Evolutionary conservation across 805 yeast genomes (phyloP).

Genomic region (Suhomyces pyralidae): DNA sequence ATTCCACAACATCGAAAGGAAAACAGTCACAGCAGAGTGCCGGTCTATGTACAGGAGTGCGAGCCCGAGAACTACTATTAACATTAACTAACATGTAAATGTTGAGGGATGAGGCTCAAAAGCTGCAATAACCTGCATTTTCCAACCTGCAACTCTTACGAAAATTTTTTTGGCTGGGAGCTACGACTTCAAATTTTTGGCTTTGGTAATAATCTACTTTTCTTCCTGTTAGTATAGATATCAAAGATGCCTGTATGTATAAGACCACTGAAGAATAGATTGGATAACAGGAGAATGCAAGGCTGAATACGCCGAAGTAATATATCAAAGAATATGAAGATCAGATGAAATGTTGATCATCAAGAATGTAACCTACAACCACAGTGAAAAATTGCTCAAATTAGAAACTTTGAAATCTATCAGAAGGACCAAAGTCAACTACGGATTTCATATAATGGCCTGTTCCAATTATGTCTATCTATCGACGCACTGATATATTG

Average conservation of each 20-base stretch:
- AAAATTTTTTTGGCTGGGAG: slow-evolving; percentile 7
- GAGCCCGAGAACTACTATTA: not conserved
- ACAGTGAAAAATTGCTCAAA: not conserved
- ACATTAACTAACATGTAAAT: not conserved
- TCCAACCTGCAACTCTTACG: slow-evolving; percentile 4
- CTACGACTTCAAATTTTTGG: not conserved
- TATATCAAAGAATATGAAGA: not conserved
- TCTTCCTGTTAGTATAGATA: slow-evolving; percentile 10
- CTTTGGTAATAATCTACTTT: not conserved
- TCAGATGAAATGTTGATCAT: not conserved
- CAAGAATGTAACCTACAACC: not conserved
- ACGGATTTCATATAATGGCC: not conserved
- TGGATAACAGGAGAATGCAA: not conserved
- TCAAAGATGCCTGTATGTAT: slow-evolving; percentile 45
- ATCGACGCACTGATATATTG: not conserved
- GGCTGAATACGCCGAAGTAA: not conserved
- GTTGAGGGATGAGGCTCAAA: not conserved
- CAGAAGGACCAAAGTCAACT: not conserved
- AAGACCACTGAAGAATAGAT: not conserved
- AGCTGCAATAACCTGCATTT: not conserved
- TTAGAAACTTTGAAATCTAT: not conserved
- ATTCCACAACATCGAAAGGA: slow-evolving; percentile 1
- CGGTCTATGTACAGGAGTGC: slow-evolving; percentile 1
- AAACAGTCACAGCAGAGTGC: slow-evolving; percentile 4
- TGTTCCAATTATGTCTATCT: not conserved